Evolutionary conservation across 345 rosid genomes (phyloP).

Genomic region (Physaria fendleri): DNA sequence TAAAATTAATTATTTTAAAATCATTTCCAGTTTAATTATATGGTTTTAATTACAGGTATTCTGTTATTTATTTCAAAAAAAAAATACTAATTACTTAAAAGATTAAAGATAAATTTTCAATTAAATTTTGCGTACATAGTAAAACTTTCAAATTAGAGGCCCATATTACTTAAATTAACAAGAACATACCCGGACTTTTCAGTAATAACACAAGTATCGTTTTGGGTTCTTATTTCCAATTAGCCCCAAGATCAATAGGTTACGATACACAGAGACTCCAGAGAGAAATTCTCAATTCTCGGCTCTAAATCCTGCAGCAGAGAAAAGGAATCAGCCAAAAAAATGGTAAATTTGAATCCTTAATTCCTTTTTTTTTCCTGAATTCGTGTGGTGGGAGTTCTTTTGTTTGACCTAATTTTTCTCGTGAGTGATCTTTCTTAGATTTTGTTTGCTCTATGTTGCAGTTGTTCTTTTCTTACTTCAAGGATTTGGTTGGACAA

Average conservation of each 20-base stretch:
- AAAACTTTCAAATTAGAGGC: no score
- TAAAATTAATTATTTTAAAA: no score
- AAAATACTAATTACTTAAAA: no score
- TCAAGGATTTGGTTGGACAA: constrained; percentile 98
- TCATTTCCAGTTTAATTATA: no score
- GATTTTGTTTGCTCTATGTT: neutral
- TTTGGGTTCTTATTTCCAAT: neutral
- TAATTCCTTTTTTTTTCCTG: neutral
- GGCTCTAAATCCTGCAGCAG: no score
- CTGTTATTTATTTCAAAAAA: no score
- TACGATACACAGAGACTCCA: neutral
- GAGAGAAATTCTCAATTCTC: constrained; percentile 5
- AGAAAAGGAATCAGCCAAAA: constrained; percentile 3
- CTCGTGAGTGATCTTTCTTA: neutral
- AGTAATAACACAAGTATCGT: neutral
- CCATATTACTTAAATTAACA: neutral
- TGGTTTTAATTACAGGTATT: no score
- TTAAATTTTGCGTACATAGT: no score
- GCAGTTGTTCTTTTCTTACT: constrained; percentile 99
- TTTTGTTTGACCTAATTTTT: constrained; percentile 9
- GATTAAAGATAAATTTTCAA: no score
- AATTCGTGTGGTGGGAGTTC: neutral
- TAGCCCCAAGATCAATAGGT: constrained; percentile 21
- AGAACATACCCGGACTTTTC: neutral
- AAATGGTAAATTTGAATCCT: constrained; percentile 20